Evolutionary conservation across 2,329 filamentous ascomycete species (phyloP), one percentile per base, ranked within the genome.

Genomic region (Neonectria coccinea): DNA sequence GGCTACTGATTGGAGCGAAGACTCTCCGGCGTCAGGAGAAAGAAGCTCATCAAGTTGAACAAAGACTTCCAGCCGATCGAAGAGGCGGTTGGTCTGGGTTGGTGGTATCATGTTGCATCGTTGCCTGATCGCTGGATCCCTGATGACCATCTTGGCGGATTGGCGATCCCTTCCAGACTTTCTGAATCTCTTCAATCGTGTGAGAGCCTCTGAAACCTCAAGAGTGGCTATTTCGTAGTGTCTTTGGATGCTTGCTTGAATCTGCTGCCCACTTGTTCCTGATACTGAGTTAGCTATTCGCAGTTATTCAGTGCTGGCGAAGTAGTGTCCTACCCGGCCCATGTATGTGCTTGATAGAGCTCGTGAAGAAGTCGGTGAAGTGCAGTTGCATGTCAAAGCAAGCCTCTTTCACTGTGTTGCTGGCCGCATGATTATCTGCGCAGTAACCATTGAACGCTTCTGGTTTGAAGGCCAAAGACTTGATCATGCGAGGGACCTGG

Each of bases 361-460:
- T 33, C 9, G 48, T 18, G 48, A 52, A 52, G 27, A 36, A 52
- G 6, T 20, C 27, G 9, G 18, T 16, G 10, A 33, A 20, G 2
- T 16, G 27, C 16, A 52, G 5, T 6, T 33, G 27, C 14, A 33
- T 52, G 25, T 52, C 48, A 25, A 52, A 36, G 16, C 25, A 33
- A 29, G 25, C 48, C 9, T 52, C 48, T 33, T 52, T 52, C 48
- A 52, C n/a, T 10, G 25, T 10, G 16, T 27, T 20, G 6, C 29
- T 27, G 48, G 18, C 5, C 12, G 7, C 27, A 10, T 20, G 27
- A 8, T 16, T 6, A 1, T 16, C 22, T 9, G 85, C 64, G 85
- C 86, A 29, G 82, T 31, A 52, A 18, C 29, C 14, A 4, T 33
- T 33, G 27, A 52, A 33, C 7, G 27, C 27, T 25, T 52, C 48